Base-by-base conservation (phyloP, 179 eudicot species). In the Silene coronaria region DNA sequence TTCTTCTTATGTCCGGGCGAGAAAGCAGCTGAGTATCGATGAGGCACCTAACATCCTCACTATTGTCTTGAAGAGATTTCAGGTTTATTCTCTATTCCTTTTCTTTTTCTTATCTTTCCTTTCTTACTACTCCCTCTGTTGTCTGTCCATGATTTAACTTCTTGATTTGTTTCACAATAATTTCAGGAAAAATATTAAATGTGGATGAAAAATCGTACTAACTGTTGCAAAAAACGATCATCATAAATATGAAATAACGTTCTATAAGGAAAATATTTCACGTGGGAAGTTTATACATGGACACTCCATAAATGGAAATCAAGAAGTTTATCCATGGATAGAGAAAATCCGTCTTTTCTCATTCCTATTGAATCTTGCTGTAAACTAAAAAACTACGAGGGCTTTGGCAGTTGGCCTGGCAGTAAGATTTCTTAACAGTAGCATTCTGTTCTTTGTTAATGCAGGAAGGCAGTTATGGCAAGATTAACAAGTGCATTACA, bases 31-130 rank as follows among this genome's bases (percentile, higher is more conserved):
- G 87, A 86, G 90, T 73, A 90, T 93, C 84, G 91, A 91, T 61
- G 96, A 88, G 77, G 98, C 98, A 1, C 98, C 98, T 17, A 93
- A 93, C 78, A 86, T 93, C 78, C 89, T 93, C 77, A 93, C 98
- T 26, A 91, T 93, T 78, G 97, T 93, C 73, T 81, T 93, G 86
- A 93, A 93, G 87, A 88, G 98, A 82, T 93, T 93, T 86, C 98
- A 91, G 98, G 98, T 93, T 83, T 65, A 42, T 70, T 10, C 36
- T 58, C 46, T 64, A 66, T 73, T 42, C 68, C 59, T 73, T 55
- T 72, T 27, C 11, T 1, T 27, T 13, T 67, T 30, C 5, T 19
- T 69, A 32, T 24, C 17, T 60, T 70, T 22, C 60, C 53, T 8
- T 48, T 63, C 22, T 42, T 27, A 4, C 9, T n/a, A 14, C 58